Percentiles rank a stretch among this genome's conserved stretches.
These are phyloP conservation scores for Eucalyptus globulus DNA, from an alignment of 345 rosid species.

Conservation along the genomic window DNA sequence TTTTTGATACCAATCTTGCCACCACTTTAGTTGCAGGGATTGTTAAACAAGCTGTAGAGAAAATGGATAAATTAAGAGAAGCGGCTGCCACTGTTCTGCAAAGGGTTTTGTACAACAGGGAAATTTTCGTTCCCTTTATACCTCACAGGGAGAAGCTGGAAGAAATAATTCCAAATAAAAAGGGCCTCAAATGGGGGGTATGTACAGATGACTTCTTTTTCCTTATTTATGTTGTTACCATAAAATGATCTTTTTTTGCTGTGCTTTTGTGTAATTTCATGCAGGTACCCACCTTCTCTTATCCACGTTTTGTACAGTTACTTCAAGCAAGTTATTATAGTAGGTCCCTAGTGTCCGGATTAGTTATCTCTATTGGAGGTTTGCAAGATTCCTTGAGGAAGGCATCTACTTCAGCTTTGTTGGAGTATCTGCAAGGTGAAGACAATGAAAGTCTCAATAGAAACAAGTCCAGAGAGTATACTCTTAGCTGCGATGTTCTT, in stretches of 20 bases:
- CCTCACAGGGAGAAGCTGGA: slow-evolving; percentile 63
- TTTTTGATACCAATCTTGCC: slow-evolving; percentile 60
- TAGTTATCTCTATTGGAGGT: slow-evolving; percentile 85
- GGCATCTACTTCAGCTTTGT: slow-evolving; percentile 51
- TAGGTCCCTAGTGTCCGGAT: slow-evolving; percentile 57
- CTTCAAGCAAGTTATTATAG: slow-evolving; percentile 59
- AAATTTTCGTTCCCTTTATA: slow-evolving; percentile 44
- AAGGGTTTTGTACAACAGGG: slow-evolving; percentile 53
- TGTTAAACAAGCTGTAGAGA: slow-evolving; percentile 86
- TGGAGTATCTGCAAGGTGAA: slow-evolving; percentile 51
- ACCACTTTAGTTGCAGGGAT: slow-evolving; percentile 47
- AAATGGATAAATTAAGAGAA: slow-evolving; percentile 94
- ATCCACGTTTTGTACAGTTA: slow-evolving; percentile 68
- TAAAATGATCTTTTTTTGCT: not conserved
- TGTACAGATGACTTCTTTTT: slow-evolving; percentile 7
- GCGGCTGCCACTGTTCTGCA: slow-evolving; percentile 70
- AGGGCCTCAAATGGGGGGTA: slow-evolving; percentile 68
- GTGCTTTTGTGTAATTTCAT: slow-evolving; percentile 7
- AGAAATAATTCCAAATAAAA: slow-evolving; percentile 45
- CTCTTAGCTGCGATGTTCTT: slow-evolving; percentile 48
- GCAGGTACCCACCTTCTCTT: slow-evolving; percentile 78
- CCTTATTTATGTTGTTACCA: not conserved
- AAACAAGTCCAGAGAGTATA: slow-evolving; percentile 29
- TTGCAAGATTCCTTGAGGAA: slow-evolving; percentile 80
- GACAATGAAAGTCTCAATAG: slow-evolving; percentile 22